Conservation (phyloP, 495 filamentous ascomycete species). For the Aspergillus panamensis region DNA sequence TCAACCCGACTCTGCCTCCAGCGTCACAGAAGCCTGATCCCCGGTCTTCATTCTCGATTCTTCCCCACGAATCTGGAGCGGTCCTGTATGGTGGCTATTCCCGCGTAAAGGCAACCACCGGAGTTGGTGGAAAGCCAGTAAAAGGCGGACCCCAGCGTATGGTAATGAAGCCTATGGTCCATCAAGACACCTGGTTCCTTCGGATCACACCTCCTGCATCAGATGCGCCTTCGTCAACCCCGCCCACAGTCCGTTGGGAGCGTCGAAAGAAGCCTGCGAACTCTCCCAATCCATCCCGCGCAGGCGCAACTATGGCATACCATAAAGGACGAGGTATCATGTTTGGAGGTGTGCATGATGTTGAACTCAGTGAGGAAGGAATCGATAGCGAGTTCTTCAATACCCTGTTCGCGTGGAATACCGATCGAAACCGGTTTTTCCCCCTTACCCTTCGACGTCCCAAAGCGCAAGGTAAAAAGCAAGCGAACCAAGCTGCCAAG, state of each 20-base stretch:
- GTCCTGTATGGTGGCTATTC: conserved; percentile 92
- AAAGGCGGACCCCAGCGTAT: conserved; percentile 62
- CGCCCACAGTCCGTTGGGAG: conserved; percentile 82
- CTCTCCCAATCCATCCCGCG: conserved; percentile 74
- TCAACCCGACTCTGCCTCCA: conserved; percentile 63
- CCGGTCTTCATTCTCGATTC: conserved; percentile 81
- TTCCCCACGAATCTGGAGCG: conserved; percentile 85
- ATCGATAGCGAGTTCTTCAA: conserved; percentile 98
- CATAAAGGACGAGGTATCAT: conserved; percentile 89
- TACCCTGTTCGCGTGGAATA: conserved; percentile 81
- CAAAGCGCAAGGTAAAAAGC: conserved; percentile 56
- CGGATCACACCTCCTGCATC: conserved; percentile 68
- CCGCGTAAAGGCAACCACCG: conserved; percentile 66
- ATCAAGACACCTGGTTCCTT: conserved; percentile 93
- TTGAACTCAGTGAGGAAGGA: conserved; percentile 89
- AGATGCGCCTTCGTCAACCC: conserved; percentile 56
- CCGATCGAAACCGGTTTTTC: conserved; percentile 92
- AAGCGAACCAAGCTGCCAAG: conserved; percentile 53
- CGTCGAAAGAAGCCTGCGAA: conserved; percentile 89
- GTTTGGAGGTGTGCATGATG: conserved; percentile 94
- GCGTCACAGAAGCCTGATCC: conserved; percentile 84
- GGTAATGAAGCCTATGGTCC: conserved; percentile 77
- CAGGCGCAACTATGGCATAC: conserved; percentile 85
- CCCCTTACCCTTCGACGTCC: conserved; percentile 72
- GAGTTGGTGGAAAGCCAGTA: conserved; percentile 51